Base-by-base conservation (phyloP, 257 asterid genomes). In the Verbena officinalis region DNA sequence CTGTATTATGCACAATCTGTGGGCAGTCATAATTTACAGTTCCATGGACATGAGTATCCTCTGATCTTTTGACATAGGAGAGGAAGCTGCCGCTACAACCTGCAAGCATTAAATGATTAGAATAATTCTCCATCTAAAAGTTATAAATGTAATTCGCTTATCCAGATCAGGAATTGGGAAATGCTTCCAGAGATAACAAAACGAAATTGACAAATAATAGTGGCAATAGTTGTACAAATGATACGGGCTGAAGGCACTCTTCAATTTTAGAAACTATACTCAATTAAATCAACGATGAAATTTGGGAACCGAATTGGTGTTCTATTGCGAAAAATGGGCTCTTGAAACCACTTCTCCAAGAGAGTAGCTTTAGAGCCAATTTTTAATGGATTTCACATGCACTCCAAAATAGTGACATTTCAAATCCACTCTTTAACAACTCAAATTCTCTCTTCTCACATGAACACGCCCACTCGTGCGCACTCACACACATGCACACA, bases 31-130 rank as follows among this genome's bases (percentile, higher is more conserved):
- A 7, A 9, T 36, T 64, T 16, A 88, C 69, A 88, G 67, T 62
- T 84, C 85, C 79, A 78, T 81, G 55, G 85, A 79, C 97, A 91
- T 88, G 40, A 91, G 87, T 65, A 84, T 61, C 65, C 59, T 77
- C 71, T 73, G 86, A 45, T 81, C 91, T 50, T 74, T 81, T 9
- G 83, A 68, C 23, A 27, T 42, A 13, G 79, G 75, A 60, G 77
- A 79, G 7, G 89, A 76, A 56, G 83, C 82, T 13, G 71, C 78
- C 65, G 82, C 86, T 15, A 88, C 84, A 15, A 81, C 71, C 95
- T 90, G 95, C 82, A 57, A 8, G 33, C 38, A 62, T 51, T 66
- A 53, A 67, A 40, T 4, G 45, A 46, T 39, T 31, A 15, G 4
- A 23, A 27, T 46, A 6, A 4, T 31, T 24, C 53, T 71, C 65